Evolutionary conservation across 1,139 yeast genomes (phyloP).

Genomic region (Geotrichum klebahnii): DNA sequence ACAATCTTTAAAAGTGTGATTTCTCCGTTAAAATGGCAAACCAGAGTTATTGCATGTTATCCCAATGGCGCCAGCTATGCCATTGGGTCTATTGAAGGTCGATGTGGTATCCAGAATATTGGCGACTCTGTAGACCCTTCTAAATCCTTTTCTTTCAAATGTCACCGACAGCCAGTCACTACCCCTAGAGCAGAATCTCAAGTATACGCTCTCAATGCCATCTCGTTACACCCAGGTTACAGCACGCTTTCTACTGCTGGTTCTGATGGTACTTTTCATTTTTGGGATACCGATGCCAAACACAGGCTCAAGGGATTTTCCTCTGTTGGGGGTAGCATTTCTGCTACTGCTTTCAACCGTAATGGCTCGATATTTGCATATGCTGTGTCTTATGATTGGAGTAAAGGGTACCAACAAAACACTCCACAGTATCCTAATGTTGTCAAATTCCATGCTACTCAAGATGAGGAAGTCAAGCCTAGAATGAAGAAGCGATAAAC

Average conservation of each 20-base stretch:
- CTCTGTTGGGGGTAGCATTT: slow-evolving; percentile 63
- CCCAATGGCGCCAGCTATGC: slow-evolving; percentile 91
- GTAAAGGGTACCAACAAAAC: slow-evolving; percentile 67
- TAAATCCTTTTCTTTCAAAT: slow-evolving; percentile 80
- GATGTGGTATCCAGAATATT: slow-evolving; percentile 94
- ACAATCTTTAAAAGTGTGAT: slow-evolving; percentile 66
- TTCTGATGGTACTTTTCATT: slow-evolving; percentile 86
- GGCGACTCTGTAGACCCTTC: slow-evolving; percentile 70
- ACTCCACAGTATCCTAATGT: slow-evolving; percentile 62
- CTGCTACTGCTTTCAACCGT: slow-evolving; percentile 76
- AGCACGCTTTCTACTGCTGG: slow-evolving; percentile 96
- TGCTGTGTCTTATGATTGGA: slow-evolving; percentile 92
- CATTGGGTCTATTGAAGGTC: slow-evolving; percentile 88
- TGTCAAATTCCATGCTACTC: slow-evolving; percentile 77
- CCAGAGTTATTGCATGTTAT: slow-evolving; percentile 76
- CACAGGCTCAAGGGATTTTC: slow-evolving; percentile 84
- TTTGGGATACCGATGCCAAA: slow-evolving; percentile 94
- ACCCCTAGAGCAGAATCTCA: slow-evolving; percentile 46
- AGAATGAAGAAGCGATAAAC: slow-evolving; percentile 37
- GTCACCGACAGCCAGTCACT: slow-evolving; percentile 61
- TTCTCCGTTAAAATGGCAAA: slow-evolving; percentile 91
- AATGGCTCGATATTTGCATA: slow-evolving; percentile 85
- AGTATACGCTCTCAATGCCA: slow-evolving; percentile 74
- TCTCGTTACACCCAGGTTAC: slow-evolving; percentile 80
- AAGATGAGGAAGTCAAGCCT: slow-evolving; percentile 82